Evolutionary conservation across 495 filamentous ascomycete species (phyloP).

Genomic region (Thozetella sp.): DNA sequence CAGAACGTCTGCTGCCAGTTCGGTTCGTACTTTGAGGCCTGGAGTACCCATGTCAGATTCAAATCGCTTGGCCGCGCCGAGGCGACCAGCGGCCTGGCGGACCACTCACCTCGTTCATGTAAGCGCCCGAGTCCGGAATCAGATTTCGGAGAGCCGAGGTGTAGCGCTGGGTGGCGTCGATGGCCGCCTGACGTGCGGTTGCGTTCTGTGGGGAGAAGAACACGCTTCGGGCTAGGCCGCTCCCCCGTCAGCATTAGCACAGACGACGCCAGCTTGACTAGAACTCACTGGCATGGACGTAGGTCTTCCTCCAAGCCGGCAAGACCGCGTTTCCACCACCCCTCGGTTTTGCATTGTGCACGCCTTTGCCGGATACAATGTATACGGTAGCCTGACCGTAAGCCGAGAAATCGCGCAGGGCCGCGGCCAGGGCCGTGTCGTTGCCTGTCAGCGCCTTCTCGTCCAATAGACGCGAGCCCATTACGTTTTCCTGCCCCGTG

Average conservation of each 20-base stretch:
- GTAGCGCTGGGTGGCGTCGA: constrained; percentile 40
- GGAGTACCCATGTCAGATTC: not conserved
- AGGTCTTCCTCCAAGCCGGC: constrained; percentile 55
- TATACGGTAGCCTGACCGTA: constrained; percentile 11
- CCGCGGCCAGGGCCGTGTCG: constrained; percentile 19
- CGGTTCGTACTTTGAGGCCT: constrained; percentile 47
- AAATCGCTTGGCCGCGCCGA: too few relatives aligned
- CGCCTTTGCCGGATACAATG: constrained; percentile 31
- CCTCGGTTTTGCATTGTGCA: constrained; percentile 35
- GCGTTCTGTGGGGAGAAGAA: constrained; percentile 34
- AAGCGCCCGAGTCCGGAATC: constrained; percentile 29
- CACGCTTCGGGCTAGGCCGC: constrained; percentile 17
- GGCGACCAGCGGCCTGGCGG: too few relatives aligned
- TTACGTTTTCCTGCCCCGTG: constrained; percentile 36
- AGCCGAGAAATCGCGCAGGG: constrained; percentile 16
- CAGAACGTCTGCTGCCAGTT: constrained; percentile 45
- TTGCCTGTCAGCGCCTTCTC: constrained; percentile 22
- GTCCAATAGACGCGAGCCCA: constrained; percentile 38
- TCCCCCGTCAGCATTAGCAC: not conserved
- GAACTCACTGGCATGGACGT: constrained; percentile 38
- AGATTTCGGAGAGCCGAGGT: constrained; percentile 37
- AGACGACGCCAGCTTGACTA: too few relatives aligned
- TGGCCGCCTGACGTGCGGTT: constrained; percentile 36
- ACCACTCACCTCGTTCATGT: constrained; percentile 40
- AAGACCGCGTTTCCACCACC: constrained; percentile 42